Percentiles rank a stretch among this genome's conserved stretches.
phyloP scores from a whole-genome alignment of 148 eudicot genomes.

The Euryodendron excelsum region DNA sequence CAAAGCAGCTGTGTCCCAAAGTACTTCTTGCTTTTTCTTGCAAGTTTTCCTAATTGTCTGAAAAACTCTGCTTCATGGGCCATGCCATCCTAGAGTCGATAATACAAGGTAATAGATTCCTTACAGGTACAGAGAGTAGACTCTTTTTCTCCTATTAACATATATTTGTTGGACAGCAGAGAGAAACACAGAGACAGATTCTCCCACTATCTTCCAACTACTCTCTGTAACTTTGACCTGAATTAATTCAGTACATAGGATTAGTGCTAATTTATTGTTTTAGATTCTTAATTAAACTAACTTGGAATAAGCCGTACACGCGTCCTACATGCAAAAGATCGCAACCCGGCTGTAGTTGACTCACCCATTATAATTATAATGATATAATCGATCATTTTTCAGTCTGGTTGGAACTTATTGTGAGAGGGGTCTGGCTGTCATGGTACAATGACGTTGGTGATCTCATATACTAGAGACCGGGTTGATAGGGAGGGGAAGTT shows the following conservation, averaged over 20 bases:
- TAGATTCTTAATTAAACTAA: not conserved
- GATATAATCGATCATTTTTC: too few relatives aligned
- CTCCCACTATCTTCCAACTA: slow-evolving; percentile 24
- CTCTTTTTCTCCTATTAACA: too few relatives aligned
- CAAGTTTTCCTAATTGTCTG: slow-evolving; percentile 6
- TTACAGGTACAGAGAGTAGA: too few relatives aligned
- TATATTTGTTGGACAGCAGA: too few relatives aligned
- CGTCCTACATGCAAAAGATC: not conserved
- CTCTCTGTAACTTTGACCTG: slow-evolving; percentile 1
- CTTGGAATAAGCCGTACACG: not conserved
- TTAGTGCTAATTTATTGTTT: not conserved
- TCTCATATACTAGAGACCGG: too few relatives aligned
- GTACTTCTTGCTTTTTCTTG: slow-evolving; percentile 3
- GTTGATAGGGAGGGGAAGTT: too few relatives aligned
- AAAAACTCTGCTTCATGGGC: not conserved
- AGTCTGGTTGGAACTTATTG: too few relatives aligned
- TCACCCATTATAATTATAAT: not conserved
- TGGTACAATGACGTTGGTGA: too few relatives aligned
- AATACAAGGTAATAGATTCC: not conserved
- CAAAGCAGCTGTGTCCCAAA: not conserved
- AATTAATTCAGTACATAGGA: slow-evolving; percentile 24
- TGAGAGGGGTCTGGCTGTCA: too few relatives aligned
- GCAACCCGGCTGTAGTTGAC: not conserved
- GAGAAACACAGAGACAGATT: not conserved
- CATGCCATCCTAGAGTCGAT: not conserved